Conservation (phyloP, 2,329 filamentous ascomycete genomes). For the Colletotrichum acutatum region DNA sequence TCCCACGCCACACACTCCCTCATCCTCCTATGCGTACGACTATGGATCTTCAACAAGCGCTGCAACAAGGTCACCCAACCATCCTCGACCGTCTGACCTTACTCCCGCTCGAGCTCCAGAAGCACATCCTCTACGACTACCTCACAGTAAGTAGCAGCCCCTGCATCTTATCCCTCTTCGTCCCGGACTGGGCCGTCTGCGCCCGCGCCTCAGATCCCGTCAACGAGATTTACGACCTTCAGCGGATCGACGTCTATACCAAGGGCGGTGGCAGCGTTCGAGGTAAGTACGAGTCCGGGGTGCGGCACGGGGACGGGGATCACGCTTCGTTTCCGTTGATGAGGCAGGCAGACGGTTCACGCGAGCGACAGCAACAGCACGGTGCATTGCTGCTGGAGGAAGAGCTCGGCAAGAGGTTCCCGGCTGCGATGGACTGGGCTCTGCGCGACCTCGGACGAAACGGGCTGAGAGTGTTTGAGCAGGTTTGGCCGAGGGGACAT, state of each 20-base stretch:
- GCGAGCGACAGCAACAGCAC: background rate
- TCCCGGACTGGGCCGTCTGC: conserved; percentile 30
- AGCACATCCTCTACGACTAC: conserved; percentile 15
- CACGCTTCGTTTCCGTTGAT: conserved; percentile 4
- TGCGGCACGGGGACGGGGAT: background rate
- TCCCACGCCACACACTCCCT: background rate
- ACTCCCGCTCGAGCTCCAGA: conserved; percentile 27
- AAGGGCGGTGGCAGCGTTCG: background rate
- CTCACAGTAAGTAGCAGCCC: background rate
- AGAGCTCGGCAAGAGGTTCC: conserved; percentile 2
- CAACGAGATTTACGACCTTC: conserved; percentile 22
- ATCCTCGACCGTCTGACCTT: conserved; percentile 11
- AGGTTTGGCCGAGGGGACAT: background rate
- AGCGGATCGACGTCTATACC: conserved; percentile 28
- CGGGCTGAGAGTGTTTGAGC: conserved; percentile 1
- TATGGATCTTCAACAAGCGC: background rate
- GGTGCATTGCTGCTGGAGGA: background rate
- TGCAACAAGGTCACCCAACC: background rate
- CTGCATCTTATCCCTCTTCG: conserved; percentile 27
- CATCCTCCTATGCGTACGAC: too few species aligned
- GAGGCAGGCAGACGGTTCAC: background rate
- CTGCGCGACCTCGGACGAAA: conserved; percentile 2
- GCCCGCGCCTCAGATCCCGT: conserved; percentile 5
- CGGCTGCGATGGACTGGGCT: conserved; percentile 1
- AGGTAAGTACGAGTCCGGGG: background rate